Percentiles rank a stretch among this genome's conserved stretches.
Conservation (phyloP, 2,329 filamentous ascomycete genomes). For the Neospermospora avenae region DNA sequence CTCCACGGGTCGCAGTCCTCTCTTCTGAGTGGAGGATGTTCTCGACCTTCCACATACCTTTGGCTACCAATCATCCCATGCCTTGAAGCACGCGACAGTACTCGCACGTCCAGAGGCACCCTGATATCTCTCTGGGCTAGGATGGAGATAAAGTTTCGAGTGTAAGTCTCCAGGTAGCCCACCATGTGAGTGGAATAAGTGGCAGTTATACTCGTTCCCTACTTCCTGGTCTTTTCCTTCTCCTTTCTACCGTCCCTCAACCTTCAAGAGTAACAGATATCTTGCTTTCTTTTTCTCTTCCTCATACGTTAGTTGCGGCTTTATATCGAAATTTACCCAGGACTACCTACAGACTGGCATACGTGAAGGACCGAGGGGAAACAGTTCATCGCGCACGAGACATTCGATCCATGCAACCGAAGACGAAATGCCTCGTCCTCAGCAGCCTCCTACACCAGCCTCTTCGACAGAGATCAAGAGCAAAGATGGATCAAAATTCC, state of each 20-base stretch:
- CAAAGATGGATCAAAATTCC: constrained; percentile 61
- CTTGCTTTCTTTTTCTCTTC: neutral
- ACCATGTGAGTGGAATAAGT: neutral
- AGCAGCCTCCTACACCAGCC: constrained; percentile 70
- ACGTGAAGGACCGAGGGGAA: neutral
- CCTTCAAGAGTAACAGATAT: neutral
- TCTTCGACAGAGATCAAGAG: constrained; percentile 77
- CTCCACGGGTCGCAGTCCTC: neutral
- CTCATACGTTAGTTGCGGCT: neutral
- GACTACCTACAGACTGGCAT: constrained; percentile 12
- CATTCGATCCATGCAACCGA: neutral
- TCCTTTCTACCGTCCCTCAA: too few species aligned
- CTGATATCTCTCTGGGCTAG: neutral
- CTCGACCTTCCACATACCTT: neutral
- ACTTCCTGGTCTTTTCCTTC: neutral
- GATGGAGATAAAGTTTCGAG: constrained; percentile 2
- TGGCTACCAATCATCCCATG: constrained; percentile 10
- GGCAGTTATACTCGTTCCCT: neutral
- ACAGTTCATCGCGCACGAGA: constrained; percentile 17
- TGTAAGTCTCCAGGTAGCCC: neutral
- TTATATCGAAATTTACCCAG: constrained; percentile 8
- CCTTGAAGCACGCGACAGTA: constrained; percentile 20
- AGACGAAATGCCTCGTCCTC: constrained; percentile 59
- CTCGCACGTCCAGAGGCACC: constrained; percentile 4
- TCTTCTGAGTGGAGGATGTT: neutral